phyloP scores from a whole-genome alignment of 2,329 filamentous ascomycete genomes.

The Falciphora oryzae region DNA sequence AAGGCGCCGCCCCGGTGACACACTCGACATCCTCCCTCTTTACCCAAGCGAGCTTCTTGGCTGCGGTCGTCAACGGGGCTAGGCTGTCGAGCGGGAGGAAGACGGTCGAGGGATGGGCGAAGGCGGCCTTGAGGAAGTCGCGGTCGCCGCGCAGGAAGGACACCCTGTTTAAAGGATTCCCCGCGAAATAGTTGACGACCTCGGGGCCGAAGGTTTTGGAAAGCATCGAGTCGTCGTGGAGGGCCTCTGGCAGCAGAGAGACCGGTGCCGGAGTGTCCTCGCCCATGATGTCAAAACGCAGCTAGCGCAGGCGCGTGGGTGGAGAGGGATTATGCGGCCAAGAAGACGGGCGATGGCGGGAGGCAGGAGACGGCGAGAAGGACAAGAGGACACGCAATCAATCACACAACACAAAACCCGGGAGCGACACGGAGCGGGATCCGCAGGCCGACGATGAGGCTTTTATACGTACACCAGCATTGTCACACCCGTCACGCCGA shows the following conservation, averaged over 20 bases:
- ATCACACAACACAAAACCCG: neutral
- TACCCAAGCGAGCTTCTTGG: constrained; percentile 60
- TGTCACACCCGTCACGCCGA: neutral
- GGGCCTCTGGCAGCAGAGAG: constrained; percentile 35
- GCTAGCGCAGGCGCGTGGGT: neutral
- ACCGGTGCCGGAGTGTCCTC: constrained; percentile 2
- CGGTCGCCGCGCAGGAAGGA: constrained; percentile 70
- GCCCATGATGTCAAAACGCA: constrained; percentile 2
- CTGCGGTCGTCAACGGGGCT: constrained; percentile 53
- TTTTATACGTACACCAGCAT: neutral
- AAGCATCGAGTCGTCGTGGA: constrained; percentile 59
- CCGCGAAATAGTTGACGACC: constrained; percentile 78
- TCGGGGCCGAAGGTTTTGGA: constrained; percentile 73
- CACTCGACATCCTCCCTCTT: constrained; percentile 61
- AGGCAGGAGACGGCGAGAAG: no score
- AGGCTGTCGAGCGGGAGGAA: constrained; percentile 79
- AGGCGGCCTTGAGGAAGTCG: constrained; percentile 62
- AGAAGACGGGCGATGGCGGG: neutral
- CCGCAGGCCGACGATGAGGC: neutral
- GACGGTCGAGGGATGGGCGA: constrained; percentile 56
- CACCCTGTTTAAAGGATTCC: constrained; percentile 66
- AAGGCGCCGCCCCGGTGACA: constrained; percentile 67
- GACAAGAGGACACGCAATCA: neutral
- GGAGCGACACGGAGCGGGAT: neutral
- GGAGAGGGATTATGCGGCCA: neutral